phyloP scores from a whole-genome alignment of 106 monocot genomes.

The Acorus calamus region DNA sequence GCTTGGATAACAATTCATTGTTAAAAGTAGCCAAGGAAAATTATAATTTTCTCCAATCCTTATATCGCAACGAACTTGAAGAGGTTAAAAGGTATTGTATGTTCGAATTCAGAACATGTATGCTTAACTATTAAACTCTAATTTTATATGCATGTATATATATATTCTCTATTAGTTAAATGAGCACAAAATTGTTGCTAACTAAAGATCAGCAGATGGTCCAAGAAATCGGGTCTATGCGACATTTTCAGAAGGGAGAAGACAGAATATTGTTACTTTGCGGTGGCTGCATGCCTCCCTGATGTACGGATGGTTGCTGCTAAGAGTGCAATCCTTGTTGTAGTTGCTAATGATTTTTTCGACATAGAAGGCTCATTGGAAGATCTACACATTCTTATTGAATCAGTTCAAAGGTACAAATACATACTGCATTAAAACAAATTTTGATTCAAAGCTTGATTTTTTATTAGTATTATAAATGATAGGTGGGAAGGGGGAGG shows the following conservation, averaged over 20 bases:
- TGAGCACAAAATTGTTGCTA: too few species aligned
- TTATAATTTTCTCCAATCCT: not conserved
- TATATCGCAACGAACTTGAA: slow-evolving; percentile 13
- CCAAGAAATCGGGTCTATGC: slow-evolving; percentile 13
- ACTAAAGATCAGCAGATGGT: slow-evolving; percentile 28
- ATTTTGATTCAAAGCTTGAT: not conserved
- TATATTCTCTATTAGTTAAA: not conserved
- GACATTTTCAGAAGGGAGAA: slow-evolving; percentile 23
- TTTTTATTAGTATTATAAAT: not conserved
- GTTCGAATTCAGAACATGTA: not conserved
- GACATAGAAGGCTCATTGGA: slow-evolving; percentile 20
- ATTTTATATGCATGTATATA: not conserved
- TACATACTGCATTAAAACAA: not conserved
- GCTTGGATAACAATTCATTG: not conserved
- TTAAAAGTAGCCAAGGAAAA: not conserved
- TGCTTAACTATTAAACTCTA: not conserved
- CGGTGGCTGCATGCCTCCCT: slow-evolving; percentile 3
- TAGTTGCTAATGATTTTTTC: slow-evolving; percentile 27
- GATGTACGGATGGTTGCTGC: slow-evolving; percentile 5
- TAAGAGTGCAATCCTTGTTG: slow-evolving; percentile 14
- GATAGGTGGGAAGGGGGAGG: slow-evolving; percentile 6
- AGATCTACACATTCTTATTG: slow-evolving; percentile 10
- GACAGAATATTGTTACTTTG: slow-evolving; percentile 15
- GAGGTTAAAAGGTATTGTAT: slow-evolving; percentile 18
- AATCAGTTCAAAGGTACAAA: slow-evolving; percentile 17